These are phyloP conservation scores for Neoarthrinium moseri DNA, from an alignment of 2,329 filamentous ascomycete genomes.

Conservation along the genomic window DNA sequence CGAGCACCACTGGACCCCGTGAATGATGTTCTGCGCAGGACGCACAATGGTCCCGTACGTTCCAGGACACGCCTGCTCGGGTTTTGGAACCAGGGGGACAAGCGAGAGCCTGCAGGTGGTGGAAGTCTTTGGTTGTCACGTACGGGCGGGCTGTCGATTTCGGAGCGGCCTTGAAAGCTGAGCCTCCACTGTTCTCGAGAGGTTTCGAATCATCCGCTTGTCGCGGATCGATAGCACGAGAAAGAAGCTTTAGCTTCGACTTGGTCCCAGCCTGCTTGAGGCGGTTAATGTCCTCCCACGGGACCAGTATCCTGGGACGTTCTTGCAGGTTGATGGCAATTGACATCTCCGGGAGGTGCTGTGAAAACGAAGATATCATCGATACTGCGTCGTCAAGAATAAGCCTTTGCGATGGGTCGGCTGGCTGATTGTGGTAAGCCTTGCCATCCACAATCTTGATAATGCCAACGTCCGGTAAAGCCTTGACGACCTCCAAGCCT, in stretches of 20 bases:
- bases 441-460: constrained; percentile 64
- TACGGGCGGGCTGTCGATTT: constrained; percentile 7
- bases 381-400: constrained; percentile 48
- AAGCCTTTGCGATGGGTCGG: constrained; percentile 28
- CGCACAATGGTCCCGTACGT: constrained; percentile 62
- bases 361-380: constrained; percentile 70
- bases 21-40: constrained; percentile 65
- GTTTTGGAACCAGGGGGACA: constrained; percentile 64
- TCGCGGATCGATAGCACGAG: constrained; percentile 30
- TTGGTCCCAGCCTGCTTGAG: constrained; percentile 26
- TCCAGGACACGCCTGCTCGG: constrained; percentile 59
- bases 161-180: background rate
- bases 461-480: constrained; percentile 42
- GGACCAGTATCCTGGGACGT: constrained; percentile 69
- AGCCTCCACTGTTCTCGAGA: background rate
- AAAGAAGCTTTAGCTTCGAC: constrained; percentile 46
- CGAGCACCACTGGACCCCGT: constrained; percentile 61
- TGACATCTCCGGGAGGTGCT: constrained; percentile 78
- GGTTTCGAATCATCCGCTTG: constrained; percentile 3
- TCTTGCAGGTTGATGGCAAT: constrained; percentile 80
- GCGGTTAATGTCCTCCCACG: constrained; percentile 59
- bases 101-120: constrained; percentile 38
- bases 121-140: constrained; percentile 23
- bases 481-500: constrained; percentile 42
- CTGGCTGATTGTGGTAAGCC: constrained; percentile 40